Percentiles rank a stretch among this genome's conserved stretches.
Conservation (phyloP, 2,329 filamentous ascomycete species). For the Verticillium nubilum region DNA sequence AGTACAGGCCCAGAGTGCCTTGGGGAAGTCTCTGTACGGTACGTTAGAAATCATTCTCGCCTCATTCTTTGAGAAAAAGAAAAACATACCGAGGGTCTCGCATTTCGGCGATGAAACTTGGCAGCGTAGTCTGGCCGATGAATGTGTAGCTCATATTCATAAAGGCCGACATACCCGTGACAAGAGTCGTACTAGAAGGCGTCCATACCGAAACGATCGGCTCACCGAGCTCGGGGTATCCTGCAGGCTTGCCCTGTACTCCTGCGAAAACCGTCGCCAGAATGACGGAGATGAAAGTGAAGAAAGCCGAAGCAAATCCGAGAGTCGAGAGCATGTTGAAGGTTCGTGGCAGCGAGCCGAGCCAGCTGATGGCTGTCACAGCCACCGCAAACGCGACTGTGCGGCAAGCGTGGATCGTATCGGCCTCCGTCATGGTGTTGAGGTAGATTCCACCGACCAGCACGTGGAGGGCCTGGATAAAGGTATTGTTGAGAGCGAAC, state of each 20-base stretch:
- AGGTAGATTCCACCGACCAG: conserved; percentile 81
- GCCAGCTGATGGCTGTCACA: conserved; percentile 67
- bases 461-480: conserved; percentile 65
- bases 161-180: conserved; percentile 79
- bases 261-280: conserved; percentile 78
- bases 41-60: neutral
- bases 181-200: conserved; percentile 68
- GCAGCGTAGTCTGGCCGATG: conserved; percentile 90
- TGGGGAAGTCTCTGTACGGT: conserved; percentile 69
- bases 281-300: conserved; percentile 85
- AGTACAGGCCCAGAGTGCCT: conserved; percentile 86
- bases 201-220: conserved; percentile 67
- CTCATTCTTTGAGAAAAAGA: neutral
- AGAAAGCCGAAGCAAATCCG: conserved; percentile 73
- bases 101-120: conserved; percentile 96
- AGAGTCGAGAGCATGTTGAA: conserved; percentile 76
- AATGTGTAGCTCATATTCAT: conserved; percentile 96
- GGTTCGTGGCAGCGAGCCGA: conserved; percentile 78
- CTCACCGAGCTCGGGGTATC: conserved; percentile 56
- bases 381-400: conserved; percentile 77
- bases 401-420: conserved; percentile 58
- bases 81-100: conserved; percentile 45
- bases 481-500: conserved; percentile 88
- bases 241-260: conserved; percentile 67
- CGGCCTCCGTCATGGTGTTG: conserved; percentile 75